Evolutionary conservation across 179 eudicot species (phyloP).

Genomic region (Heliamphora pulchella): DNA sequence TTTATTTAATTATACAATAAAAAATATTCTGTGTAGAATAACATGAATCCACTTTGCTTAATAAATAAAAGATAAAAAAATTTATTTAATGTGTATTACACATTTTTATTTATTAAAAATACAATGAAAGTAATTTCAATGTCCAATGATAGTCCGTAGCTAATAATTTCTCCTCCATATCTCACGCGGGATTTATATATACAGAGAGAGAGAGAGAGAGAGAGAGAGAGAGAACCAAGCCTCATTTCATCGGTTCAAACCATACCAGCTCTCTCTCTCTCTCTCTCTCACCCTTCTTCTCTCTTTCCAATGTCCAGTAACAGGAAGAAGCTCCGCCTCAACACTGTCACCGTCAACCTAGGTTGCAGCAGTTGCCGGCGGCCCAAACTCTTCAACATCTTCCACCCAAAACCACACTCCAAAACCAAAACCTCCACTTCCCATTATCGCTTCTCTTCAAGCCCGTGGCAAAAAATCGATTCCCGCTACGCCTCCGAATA

Average conservation of each 20-base stretch:
- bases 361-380: slow-evolving; percentile 62
- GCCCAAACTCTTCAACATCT: slow-evolving; percentile 48
- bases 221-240: neutral
- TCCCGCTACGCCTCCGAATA: neutral
- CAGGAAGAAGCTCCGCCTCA: slow-evolving; percentile 39
- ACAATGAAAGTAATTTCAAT: too few species aligned
- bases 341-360: slow-evolving; percentile 41
- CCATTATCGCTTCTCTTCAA: slow-evolving; percentile 29
- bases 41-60: too few species aligned
- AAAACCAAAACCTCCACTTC: slow-evolving; percentile 14
- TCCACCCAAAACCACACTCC: slow-evolving; percentile 43
- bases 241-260: neutral
- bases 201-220: too few species aligned
- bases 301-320: slow-evolving; percentile 32
- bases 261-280: neutral
- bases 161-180: neutral
- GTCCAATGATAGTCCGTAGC: too few species aligned
- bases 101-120: too few species aligned
- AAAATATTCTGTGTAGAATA: too few species aligned
- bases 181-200: slow-evolving; percentile 12
- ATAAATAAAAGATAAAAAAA: too few species aligned
- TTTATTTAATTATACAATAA: too few species aligned
- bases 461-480: slow-evolving; percentile 14
- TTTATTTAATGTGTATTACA: too few species aligned
- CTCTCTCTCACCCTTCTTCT: slow-evolving; percentile 15